These are phyloP conservation scores for Exophiala oligosperma DNA, from an alignment of 2,329 filamentous ascomycete genomes.

Conservation along the genomic window DNA sequence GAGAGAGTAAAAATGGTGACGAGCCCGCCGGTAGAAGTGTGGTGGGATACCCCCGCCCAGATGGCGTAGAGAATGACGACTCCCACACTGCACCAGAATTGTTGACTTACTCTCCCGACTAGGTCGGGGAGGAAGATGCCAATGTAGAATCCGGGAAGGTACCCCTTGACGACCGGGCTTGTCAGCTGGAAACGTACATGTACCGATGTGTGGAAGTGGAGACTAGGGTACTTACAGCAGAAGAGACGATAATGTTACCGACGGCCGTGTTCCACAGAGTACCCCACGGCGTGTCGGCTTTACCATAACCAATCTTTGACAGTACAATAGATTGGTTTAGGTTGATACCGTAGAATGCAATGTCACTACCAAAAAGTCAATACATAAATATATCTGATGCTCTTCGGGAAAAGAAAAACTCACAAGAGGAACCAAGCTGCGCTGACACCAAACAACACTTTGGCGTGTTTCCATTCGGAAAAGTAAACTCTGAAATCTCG, in stretches of 20 bases:
- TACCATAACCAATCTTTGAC: slow-evolving; percentile 35
- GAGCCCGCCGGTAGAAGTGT: slow-evolving; percentile 31
- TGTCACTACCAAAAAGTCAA: slow-evolving; percentile 21
- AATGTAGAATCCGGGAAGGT: slow-evolving; percentile 30
- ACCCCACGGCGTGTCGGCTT: slow-evolving; percentile 33
- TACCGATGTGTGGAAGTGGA: too few species aligned
- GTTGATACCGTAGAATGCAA: slow-evolving; percentile 38
- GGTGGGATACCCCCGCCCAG: slow-evolving; percentile 32
- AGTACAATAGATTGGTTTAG: slow-evolving; percentile 39
- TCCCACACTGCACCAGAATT: slow-evolving; percentile 25
- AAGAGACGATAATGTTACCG: slow-evolving; percentile 38
- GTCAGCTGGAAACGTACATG: too few species aligned
- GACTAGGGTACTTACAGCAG: slow-evolving; percentile 24
- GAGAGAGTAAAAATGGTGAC: slow-evolving; percentile 35
- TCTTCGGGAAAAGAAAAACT: background rate
- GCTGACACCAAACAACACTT: slow-evolving; percentile 35
- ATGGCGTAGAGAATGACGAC: slow-evolving; percentile 34
- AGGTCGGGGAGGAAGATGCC: slow-evolving; percentile 31
- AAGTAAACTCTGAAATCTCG: slow-evolving; percentile 35
- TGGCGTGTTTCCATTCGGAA: slow-evolving; percentile 35
- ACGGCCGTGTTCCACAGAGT: slow-evolving; percentile 37
- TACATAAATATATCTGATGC: background rate
- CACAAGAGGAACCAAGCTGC: slow-evolving; percentile 35
- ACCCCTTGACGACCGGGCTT: slow-evolving; percentile 19
- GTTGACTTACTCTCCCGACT: slow-evolving; percentile 28